Conservation (phyloP, 2,329 filamentous ascomycete genomes). For the Dactylonectria macrodidyma region DNA sequence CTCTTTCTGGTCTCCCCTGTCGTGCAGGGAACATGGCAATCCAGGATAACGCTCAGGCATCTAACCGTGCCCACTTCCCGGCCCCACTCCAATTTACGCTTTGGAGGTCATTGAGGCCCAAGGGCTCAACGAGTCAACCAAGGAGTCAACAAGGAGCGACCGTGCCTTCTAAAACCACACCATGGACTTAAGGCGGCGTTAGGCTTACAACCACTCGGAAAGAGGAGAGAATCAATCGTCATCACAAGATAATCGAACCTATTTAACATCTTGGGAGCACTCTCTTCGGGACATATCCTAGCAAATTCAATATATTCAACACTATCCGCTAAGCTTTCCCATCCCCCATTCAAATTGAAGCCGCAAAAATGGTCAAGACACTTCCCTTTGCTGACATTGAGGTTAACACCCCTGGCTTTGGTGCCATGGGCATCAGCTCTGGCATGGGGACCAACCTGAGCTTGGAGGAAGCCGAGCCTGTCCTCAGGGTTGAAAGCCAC, state of each 20-base stretch:
- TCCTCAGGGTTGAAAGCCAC: too few species aligned
- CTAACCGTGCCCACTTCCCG: slow-evolving; percentile 4
- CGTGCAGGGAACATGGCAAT: background rate
- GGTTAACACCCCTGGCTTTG: background rate
- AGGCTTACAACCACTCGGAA: too few species aligned
- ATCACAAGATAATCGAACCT: too few species aligned
- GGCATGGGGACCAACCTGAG: background rate
- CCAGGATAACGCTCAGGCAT: background rate
- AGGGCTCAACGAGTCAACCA: background rate
- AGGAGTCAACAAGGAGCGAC: background rate
- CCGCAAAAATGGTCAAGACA: background rate
- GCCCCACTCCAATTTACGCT: background rate
- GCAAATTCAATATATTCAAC: too few species aligned
- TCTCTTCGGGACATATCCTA: too few species aligned
- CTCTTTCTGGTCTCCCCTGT: slow-evolving; percentile 1
- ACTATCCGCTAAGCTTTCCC: too few species aligned
- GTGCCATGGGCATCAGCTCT: background rate
- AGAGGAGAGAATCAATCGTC: too few species aligned
- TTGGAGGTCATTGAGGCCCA: background rate
- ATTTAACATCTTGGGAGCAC: too few species aligned
- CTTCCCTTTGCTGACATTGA: background rate
- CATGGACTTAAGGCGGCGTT: too few species aligned
- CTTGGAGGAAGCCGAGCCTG: background rate
- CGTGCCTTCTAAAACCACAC: background rate
- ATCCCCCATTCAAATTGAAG: too few species aligned